These are phyloP conservation scores for Fusarium incarnatum DNA, from an alignment of 2,329 filamentous ascomycete genomes.

Conservation along the genomic window DNA sequence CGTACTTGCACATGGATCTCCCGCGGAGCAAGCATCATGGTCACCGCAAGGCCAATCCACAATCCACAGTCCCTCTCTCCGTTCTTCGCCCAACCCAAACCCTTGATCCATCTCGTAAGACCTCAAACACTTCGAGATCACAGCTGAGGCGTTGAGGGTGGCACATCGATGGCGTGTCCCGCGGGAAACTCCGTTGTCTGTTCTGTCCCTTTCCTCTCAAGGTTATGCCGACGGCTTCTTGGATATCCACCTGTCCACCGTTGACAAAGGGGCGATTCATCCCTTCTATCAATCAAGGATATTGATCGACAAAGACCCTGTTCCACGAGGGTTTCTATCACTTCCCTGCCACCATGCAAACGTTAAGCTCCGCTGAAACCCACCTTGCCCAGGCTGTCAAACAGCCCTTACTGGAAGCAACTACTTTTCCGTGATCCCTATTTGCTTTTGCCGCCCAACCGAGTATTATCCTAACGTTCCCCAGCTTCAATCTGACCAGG, in stretches of 20 bases:
- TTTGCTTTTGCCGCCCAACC: slow-evolving; percentile 35
- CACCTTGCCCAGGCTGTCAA: slow-evolving; percentile 13
- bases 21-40: slow-evolving; percentile 10
- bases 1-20: slow-evolving; percentile 14
- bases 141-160: slow-evolving; percentile 21
- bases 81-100: slow-evolving; percentile 21
- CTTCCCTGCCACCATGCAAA: slow-evolving; percentile 28
- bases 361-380: slow-evolving; percentile 27
- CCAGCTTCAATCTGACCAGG: slow-evolving; percentile 31
- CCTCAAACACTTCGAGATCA: slow-evolving; percentile 34
- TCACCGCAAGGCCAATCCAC: slow-evolving; percentile 21
- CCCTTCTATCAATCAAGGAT: slow-evolving; percentile 32
- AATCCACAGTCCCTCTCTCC: slow-evolving; percentile 10
- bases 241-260: slow-evolving; percentile 21
- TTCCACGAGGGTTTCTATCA: slow-evolving; percentile 34
- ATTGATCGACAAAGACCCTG: slow-evolving; percentile 38
- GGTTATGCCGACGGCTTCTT: slow-evolving; percentile 30
- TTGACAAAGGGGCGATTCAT: slow-evolving; percentile 26
- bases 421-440: slow-evolving; percentile 30
- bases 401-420: slow-evolving; percentile 29
- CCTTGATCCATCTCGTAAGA: slow-evolving; percentile 35
- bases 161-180: slow-evolving; percentile 20
- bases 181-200: slow-evolving; percentile 21
- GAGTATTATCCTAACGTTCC: slow-evolving; percentile 25
- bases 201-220: slow-evolving; percentile 22